Conservation (phyloP, 495 filamentous ascomycete species). For the Mytilinidion resinicola region DNA sequence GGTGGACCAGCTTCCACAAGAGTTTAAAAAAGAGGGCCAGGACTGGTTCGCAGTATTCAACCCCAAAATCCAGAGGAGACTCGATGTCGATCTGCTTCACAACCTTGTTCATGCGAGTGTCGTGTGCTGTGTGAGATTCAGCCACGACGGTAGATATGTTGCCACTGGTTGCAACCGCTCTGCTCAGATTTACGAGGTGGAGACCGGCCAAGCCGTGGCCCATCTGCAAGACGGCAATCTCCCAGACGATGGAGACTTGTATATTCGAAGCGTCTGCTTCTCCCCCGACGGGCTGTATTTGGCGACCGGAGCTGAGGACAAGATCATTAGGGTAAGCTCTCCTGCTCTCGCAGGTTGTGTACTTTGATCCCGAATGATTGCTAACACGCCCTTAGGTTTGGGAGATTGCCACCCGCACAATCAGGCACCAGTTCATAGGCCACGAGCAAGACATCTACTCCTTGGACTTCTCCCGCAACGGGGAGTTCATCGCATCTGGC, state of each 20-base stretch:
- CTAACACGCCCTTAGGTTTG: slow-evolving; percentile 32
- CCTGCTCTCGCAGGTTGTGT: background rate
- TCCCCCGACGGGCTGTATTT: slow-evolving; percentile 39
- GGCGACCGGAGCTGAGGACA: slow-evolving; percentile 42
- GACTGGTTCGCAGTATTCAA: slow-evolving; percentile 43
- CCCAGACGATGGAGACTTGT: slow-evolving; percentile 38
- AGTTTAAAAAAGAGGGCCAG: slow-evolving; percentile 45
- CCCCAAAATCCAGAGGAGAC: slow-evolving; percentile 32
- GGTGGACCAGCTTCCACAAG: slow-evolving; percentile 70
- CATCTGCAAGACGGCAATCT: slow-evolving; percentile 35
- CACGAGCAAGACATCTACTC: slow-evolving; percentile 44
- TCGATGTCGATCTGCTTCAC: slow-evolving; percentile 40
- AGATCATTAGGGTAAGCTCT: slow-evolving; percentile 37
- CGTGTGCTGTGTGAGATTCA: slow-evolving; percentile 43
- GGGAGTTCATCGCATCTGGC: slow-evolving; percentile 39
- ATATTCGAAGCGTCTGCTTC: slow-evolving; percentile 43
- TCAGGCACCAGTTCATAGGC: slow-evolving; percentile 37
- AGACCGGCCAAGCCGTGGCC: slow-evolving; percentile 31
- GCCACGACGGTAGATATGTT: slow-evolving; percentile 36
- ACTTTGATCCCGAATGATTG: background rate
- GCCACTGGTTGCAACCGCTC: slow-evolving; percentile 41
- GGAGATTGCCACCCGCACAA: slow-evolving; percentile 35
- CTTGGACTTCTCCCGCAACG: slow-evolving; percentile 39
- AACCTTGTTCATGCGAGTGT: slow-evolving; percentile 39
- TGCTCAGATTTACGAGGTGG: slow-evolving; percentile 41